Conservation (phyloP, 208 protist genomes). For the Naegleria fowleri region DNA sequence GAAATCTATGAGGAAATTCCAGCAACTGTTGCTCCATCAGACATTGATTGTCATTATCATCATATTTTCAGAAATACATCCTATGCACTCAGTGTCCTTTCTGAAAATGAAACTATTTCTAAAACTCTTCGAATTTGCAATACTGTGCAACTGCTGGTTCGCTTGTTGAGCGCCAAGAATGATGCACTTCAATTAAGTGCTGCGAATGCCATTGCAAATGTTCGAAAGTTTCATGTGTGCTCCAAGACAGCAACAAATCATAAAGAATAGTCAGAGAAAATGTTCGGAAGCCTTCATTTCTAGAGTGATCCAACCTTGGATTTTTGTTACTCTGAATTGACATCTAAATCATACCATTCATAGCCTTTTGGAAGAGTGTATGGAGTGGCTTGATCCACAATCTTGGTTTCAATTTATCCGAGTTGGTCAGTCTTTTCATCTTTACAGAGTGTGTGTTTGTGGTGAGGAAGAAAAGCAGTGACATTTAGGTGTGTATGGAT, state of each 20-base stretch:
- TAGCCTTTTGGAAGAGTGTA: constrained; percentile 77
- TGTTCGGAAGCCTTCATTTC: too few relatives aligned
- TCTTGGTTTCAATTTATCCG: constrained; percentile 46
- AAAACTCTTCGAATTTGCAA: background rate
- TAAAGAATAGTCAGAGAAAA: too few relatives aligned
- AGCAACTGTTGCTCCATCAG: background rate
- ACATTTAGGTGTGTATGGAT: too few relatives aligned
- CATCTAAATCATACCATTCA: constrained; percentile 86
- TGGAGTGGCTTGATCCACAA: constrained; percentile 70
- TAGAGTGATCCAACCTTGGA: too few relatives aligned
- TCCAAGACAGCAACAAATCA: background rate
- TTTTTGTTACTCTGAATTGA: constrained; percentile 66
- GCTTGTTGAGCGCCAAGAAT: constrained; percentile 10
- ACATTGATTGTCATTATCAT: constrained; percentile 20
- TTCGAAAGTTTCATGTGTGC: constrained; percentile 9
- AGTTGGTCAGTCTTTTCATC: background rate
- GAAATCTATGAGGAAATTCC: background rate
- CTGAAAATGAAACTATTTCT: constrained; percentile 8
- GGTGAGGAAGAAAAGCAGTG: too few relatives aligned
- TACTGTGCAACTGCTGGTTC: background rate
- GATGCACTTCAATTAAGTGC: constrained; percentile 4
- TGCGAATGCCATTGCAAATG: background rate
- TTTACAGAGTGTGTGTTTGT: too few relatives aligned
- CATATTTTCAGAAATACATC: constrained; percentile 20
- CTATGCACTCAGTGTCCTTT: background rate